These are phyloP conservation scores for Candida coquimbonensis DNA, from an alignment of 805 yeast species.

Conservation along the genomic window DNA sequence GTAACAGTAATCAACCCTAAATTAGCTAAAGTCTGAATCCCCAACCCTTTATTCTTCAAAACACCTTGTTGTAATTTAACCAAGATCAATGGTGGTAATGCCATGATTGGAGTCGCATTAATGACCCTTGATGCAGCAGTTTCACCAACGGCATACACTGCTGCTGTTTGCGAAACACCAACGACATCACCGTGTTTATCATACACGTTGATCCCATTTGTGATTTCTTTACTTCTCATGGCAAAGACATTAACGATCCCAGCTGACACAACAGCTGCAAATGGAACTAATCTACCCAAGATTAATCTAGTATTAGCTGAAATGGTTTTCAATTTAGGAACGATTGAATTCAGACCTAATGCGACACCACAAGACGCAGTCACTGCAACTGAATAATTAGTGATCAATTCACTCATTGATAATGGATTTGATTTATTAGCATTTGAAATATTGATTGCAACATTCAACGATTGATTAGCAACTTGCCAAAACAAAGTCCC, in stretches of 20 bases:
- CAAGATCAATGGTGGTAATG: constrained; percentile 80
- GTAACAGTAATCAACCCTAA: constrained; percentile 82
- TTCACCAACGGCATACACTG: constrained; percentile 89
- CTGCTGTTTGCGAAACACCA: constrained; percentile 80
- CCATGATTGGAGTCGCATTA: constrained; percentile 98
- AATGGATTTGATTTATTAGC: constrained; percentile 93
- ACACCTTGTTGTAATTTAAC: constrained; percentile 69
- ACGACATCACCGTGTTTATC: constrained; percentile 59
- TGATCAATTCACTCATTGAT: constrained; percentile 65
- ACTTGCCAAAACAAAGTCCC: constrained; percentile 98
- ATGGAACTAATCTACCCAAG: constrained; percentile 86
- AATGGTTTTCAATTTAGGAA: constrained; percentile 75
- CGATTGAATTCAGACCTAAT: constrained; percentile 81
- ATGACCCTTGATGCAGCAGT: constrained; percentile 93
- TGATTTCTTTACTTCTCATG: constrained; percentile 93
- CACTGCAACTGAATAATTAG: constrained; percentile 83
- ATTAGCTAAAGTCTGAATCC: constrained; percentile 64
- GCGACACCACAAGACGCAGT: constrained; percentile 95
- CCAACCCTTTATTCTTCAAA: constrained; percentile 59
- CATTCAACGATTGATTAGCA: constrained; percentile 94
- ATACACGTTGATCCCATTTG: constrained; percentile 71
- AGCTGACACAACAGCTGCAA: constrained; percentile 97
- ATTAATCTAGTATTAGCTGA: constrained; percentile 63
- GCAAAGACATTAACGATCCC: constrained; percentile 94
- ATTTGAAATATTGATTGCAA: constrained; percentile 93